A percentile compares a stretch with the other conserved stretches of the same genome.
These are phyloP conservation scores for Nissolia schottii DNA, from an alignment of 306 rosid genomes.

Conservation along the genomic window DNA sequence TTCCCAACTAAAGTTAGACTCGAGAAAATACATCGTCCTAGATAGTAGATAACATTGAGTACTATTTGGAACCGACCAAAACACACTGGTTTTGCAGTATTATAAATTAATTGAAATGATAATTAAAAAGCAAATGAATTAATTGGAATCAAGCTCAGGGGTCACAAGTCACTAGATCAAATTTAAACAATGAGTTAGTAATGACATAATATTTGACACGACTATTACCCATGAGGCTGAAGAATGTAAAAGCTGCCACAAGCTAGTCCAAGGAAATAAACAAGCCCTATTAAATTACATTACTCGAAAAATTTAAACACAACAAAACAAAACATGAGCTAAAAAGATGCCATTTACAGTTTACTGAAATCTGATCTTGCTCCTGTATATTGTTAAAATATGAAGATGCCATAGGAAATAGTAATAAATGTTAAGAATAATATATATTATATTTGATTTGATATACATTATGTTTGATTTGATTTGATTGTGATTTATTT, in stretches of 20 bases:
- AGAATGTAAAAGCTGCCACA: slow-evolving; percentile 29
- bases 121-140: too few species aligned
- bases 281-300: slow-evolving; percentile 20
- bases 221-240: neutral
- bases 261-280: slow-evolving; percentile 46
- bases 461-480: too few species aligned
- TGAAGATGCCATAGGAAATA: neutral
- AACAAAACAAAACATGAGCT: slow-evolving; percentile 31
- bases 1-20: neutral
- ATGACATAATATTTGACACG: slow-evolving; percentile 11
- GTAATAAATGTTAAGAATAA: too few species aligned
- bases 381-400: slow-evolving; percentile 7
- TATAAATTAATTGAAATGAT: neutral
- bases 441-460: too few species aligned
- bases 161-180: slow-evolving; percentile 4
- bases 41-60: neutral
- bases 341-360: slow-evolving; percentile 24
- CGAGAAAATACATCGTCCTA: neutral
- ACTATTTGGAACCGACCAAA: neutral
- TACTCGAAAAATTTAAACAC: slow-evolving; percentile 28
- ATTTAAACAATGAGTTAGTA: neutral
- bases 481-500: too few species aligned
- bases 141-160: slow-evolving; percentile 2
- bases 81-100: neutral
- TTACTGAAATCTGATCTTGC: slow-evolving; percentile 18